Evolutionary conservation across 345 rosid species (phyloP).

Genomic region (Pugionium cornutum): DNA sequence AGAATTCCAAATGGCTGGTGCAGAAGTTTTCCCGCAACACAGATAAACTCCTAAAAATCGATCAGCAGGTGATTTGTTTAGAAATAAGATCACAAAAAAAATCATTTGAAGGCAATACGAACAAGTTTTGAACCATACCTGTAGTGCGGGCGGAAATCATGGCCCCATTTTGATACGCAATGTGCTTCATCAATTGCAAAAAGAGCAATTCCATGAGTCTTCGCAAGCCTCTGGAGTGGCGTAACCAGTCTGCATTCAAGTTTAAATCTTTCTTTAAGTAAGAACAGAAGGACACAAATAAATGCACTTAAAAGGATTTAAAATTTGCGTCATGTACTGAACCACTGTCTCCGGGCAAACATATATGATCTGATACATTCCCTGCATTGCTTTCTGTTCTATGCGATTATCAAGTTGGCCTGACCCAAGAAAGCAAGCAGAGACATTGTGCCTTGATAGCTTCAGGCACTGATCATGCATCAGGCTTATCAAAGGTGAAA

Average conservation of each 20-base stretch:
- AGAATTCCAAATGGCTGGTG: constrained; percentile 51
- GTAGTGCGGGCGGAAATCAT: constrained; percentile 86
- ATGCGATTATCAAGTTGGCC: constrained; percentile 84
- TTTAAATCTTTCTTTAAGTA: constrained; percentile 10
- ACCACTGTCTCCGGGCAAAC: constrained; percentile 84
- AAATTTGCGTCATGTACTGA: constrained; percentile 45
- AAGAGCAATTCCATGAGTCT: constrained; percentile 70
- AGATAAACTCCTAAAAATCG: constrained; percentile 63
- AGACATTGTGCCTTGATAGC: constrained; percentile 66
- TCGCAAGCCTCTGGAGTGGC: constrained; percentile 76
- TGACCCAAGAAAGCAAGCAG: constrained; percentile 96
- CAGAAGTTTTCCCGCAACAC: constrained; percentile 68
- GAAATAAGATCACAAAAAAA: neutral
- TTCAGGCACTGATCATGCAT: constrained; percentile 96
- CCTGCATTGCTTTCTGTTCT: constrained; percentile 84
- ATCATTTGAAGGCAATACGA: neutral
- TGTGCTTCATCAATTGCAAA: constrained; percentile 94
- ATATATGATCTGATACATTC: constrained; percentile 75
- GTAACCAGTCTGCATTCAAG: constrained; percentile 57
- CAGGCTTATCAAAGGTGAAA: constrained; percentile 91
- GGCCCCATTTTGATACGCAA: constrained; percentile 97
- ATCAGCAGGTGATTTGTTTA: neutral
- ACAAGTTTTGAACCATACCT: constrained; percentile 45
- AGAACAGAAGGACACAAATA: constrained; percentile 2
- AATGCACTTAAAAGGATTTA: constrained; percentile 7